Base-by-base conservation (phyloP, 306 rosid species). In the Cajanus cajan region DNA sequence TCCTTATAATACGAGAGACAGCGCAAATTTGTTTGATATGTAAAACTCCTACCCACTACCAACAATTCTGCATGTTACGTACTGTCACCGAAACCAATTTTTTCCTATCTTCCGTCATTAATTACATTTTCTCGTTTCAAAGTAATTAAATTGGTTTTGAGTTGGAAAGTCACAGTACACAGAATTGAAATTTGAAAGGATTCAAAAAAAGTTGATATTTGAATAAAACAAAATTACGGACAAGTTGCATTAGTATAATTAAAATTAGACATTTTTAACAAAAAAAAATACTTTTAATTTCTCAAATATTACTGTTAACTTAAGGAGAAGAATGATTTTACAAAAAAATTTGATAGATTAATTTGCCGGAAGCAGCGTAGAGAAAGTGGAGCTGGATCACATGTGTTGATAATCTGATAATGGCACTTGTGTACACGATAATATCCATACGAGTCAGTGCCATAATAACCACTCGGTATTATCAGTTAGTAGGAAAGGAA, bases 321-420 rank as follows among this genome's bases (percentile, higher is more conserved):
- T n/a, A 48, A 48, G 21, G 21, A 48, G 8, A 48, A n/a, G 2
- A 48, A 16, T n/a, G n/a, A 16, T n/a, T 57, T 24, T 22, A 28
- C 11, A 59, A 59, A 25, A 4, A n/a, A n/a, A n/a, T n/a, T 12
- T 25, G 22, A 24, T 11, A 8, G 15, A 44, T 22, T 6, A 71
- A 51, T 5, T 64, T 15, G 44, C 4, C 36, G 34, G 15, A 4
- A 34, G 15, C 34, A 34, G 55, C 50, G 15, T 68, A 28, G 66
- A 85, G 48, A 66, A 50, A 16, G 68, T 68, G 69, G 66, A 80
- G 61, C 65, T 74, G 19, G 62, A 50, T 68, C 74, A 74, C 87
- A 71, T 28, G 68, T 44, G 39, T 51, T 62, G 52, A 59, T 43
- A 66, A 66, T 77, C 43, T 47, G 41, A 81, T 66, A 57, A 69